A percentile compares a stretch with the other conserved stretches of the same genome.
These are phyloP conservation scores for Pezicula neosporulosa DNA, from an alignment of 2,329 filamentous ascomycete genomes.

Conservation along the genomic window DNA sequence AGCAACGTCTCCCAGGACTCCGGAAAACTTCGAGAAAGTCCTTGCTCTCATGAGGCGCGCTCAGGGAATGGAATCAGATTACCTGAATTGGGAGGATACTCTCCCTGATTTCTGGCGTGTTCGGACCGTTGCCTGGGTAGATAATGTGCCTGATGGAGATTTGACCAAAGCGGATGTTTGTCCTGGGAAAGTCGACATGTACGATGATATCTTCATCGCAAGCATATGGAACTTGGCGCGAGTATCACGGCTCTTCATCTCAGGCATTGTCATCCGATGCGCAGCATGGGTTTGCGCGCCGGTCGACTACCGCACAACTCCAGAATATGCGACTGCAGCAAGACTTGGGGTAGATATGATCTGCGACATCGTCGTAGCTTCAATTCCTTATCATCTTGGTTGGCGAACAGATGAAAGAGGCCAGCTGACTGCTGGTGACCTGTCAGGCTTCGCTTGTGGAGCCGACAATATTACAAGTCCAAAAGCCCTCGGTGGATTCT, in stretches of 20 bases:
- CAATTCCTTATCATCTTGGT: constrained; percentile 58
- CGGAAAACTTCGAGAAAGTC: constrained; percentile 48
- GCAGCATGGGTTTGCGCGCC: constrained; percentile 58
- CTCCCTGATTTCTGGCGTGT: constrained; percentile 48
- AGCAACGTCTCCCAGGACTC: constrained; percentile 39
- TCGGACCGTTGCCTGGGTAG: constrained; percentile 54
- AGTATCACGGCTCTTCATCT: constrained; percentile 50
- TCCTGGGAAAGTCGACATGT: constrained; percentile 57
- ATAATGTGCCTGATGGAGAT: constrained; percentile 48
- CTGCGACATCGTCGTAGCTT: constrained; percentile 56
- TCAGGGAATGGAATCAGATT: constrained; percentile 49
- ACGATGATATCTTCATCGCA: constrained; percentile 56
- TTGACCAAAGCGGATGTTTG: constrained; percentile 52
- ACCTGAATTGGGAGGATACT: constrained; percentile 46
- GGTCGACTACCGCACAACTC: constrained; percentile 59
- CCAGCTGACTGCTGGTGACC: constrained; percentile 24
- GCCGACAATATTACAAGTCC: constrained; percentile 38
- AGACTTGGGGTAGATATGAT: constrained; percentile 49
- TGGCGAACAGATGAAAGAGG: constrained; percentile 47
- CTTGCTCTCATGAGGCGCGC: constrained; percentile 48
- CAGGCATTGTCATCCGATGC: constrained; percentile 53
- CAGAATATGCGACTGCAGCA: constrained; percentile 55
- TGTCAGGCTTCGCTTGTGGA: constrained; percentile 46
- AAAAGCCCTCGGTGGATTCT: constrained; percentile 56
- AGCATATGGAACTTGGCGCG: constrained; percentile 54